Base-by-base conservation (phyloP, 805 yeast genomes). In the Kregervanrija fluxuum region DNA sequence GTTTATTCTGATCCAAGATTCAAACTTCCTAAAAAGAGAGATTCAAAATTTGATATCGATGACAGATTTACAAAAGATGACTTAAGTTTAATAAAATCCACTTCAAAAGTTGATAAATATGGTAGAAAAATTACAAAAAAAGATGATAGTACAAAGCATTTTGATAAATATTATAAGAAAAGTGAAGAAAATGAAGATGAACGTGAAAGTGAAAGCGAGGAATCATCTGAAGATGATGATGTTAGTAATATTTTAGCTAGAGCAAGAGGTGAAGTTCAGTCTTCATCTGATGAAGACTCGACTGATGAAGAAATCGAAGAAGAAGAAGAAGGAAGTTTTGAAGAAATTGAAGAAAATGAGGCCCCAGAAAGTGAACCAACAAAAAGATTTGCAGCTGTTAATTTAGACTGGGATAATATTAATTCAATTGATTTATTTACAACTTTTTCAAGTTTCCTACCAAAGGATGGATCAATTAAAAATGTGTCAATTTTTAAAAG, bases 331-430 rank as follows among this genome's bases (percentile, higher is more conserved):
- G 48, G 35, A 12, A 73, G 65, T 15, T 77, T 71, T 3, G 48
- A 43, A 14, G 85, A 77, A 15, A 64, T 74, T 17, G 85, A 80
- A 51, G 73, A 70, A 30, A 68, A 67, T 9, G 74, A 77, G 43
- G 85, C 93, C n/a, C 89, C 85, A 40, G 82, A 80, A 41, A 95
- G 96, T 38, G 96, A 91, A 2, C 95, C 96, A 30, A 73, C 95
- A 1, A 69, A 68, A 32, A 70, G 85, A 5, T 71, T 93, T 57
- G 99, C 99, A 0, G 96, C 83, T 1, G 98, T 93, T 30, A 93
- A 93, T 58, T 70, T 93, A 75, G 99, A 93, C 60, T 93, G 99
- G 99, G 99, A 93, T 55, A 85, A 93, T 57, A 74, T 93, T n/a
- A 75, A 79, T 38, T 85, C 98, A 0, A 77, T 78, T 4, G 98